Conservation (phyloP, 2,329 filamentous ascomycete genomes). For the Teratosphaeria viscida region DNA sequence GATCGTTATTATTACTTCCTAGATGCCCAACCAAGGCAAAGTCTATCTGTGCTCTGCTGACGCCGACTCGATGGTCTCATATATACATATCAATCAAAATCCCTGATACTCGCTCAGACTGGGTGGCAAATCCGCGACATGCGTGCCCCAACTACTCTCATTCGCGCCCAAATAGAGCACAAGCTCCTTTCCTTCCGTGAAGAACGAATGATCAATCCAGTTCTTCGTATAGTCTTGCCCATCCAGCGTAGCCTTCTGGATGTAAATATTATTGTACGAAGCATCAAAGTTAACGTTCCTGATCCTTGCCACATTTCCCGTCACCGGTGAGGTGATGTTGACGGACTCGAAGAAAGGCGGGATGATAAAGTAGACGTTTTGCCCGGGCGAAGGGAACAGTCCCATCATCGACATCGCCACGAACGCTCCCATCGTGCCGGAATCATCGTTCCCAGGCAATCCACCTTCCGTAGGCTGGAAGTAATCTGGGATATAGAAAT, state of each 20-base stretch:
- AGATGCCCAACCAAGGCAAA: not conserved
- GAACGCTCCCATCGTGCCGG: slow-evolving; percentile 64
- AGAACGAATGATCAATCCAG: slow-evolving; percentile 59
- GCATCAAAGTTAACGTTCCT: slow-evolving; percentile 36
- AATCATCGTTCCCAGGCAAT: slow-evolving; percentile 60
- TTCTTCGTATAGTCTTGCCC: slow-evolving; percentile 50
- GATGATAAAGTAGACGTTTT: slow-evolving; percentile 40
- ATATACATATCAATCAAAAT: not conserved
- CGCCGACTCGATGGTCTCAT: not conserved
- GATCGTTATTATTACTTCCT: not conserved
- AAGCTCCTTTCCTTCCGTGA: slow-evolving; percentile 55
- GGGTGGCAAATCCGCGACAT: slow-evolving; percentile 38
- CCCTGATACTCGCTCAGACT: slow-evolving; percentile 23
- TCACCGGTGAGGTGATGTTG: slow-evolving; percentile 46
- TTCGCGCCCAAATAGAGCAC: slow-evolving; percentile 42
- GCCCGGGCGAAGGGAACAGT: slow-evolving; percentile 56
- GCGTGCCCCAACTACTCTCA: slow-evolving; percentile 37
- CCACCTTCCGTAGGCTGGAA: slow-evolving; percentile 47
- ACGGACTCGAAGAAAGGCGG: slow-evolving; percentile 54
- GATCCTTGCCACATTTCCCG: slow-evolving; percentile 40
- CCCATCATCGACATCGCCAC: slow-evolving; percentile 59
- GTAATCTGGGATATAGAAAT: slow-evolving; percentile 48
- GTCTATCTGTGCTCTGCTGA: not conserved
- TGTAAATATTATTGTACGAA: slow-evolving; percentile 40
- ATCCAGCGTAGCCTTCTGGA: slow-evolving; percentile 58